These are phyloP conservation scores for Triticum timopheevii DNA, from an alignment of 176 grass and related monocot genomes.

Conservation along the genomic window DNA sequence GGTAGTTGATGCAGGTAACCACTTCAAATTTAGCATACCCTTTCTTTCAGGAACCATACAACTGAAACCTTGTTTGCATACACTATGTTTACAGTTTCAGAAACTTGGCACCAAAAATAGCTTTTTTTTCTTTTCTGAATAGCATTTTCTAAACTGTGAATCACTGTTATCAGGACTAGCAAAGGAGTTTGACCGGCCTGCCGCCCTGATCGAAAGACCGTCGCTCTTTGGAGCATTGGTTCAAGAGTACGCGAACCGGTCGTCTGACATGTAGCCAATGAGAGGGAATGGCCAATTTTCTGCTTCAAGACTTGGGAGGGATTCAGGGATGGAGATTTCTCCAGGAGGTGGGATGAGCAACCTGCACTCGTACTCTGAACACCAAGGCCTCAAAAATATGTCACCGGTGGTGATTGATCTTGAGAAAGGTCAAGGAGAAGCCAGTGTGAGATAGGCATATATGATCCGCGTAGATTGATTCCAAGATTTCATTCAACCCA, in stretches of 20 bases:
- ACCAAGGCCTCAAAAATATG: neutral
- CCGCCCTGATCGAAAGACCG: constrained; percentile 71
- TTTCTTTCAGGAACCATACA: neutral
- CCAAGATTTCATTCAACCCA: neutral
- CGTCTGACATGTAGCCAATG: constrained; percentile 56
- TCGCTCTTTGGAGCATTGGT: constrained; percentile 90
- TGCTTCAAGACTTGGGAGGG: constrained; percentile 6
- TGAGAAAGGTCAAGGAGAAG: neutral
- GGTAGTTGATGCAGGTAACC: constrained; percentile 85
- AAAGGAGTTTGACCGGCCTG: constrained; percentile 80
- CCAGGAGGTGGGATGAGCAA: neutral
- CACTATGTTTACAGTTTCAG: neutral
- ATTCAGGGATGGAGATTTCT: neutral
- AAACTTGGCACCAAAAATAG: neutral
- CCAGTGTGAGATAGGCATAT: constrained; percentile 14
- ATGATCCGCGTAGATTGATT: neutral
- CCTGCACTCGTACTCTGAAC: neutral
- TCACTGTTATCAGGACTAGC: constrained; percentile 57
- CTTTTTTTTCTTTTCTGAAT: neutral
- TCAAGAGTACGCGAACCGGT: constrained; percentile 92
- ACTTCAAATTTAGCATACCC: neutral
- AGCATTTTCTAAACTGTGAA: constrained; percentile 9
- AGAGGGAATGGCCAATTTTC: constrained; percentile 28
- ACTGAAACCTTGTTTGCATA: neutral
- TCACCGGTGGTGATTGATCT: neutral